Evolutionary conservation across 2,329 filamentous ascomycete species (phyloP), one percentile per base, ranked within the genome.

Genomic region (Neonectria punicea): DNA sequence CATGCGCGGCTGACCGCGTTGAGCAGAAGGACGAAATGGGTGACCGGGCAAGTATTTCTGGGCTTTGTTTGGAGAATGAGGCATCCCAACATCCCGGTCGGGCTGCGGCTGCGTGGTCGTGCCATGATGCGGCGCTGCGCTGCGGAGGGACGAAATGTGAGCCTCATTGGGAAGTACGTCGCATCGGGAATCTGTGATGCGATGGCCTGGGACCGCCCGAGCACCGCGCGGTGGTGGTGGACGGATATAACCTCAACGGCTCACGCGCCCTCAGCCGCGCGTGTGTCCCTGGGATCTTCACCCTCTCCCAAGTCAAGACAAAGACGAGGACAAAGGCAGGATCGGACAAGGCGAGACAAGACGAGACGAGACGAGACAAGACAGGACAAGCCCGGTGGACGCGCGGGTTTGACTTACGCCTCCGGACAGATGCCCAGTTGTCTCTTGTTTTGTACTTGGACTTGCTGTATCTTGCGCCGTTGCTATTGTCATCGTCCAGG

Each of bases 1-100:
- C 65, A 72, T 72, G 67, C 66, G 56, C 70, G 62, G 70, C 63
- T 73, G 69, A 69, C 63, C 61, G 50, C 58, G 63, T 58, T 67
- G 50, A 66, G 53, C 53, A 71, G 68, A 53, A 53, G 43, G 58
- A 53, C 65, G 67, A 55, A 59, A 53, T 66, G 67, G 63, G 59
- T 61, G 65, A 53, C 65, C 58, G 53, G 58, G 62, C 63, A 51
- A 47, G 53, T 32, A 36, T 63, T 34, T n/a, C 43, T 53, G 43
- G 49, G 25, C 50, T 30, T 59, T 62, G 51, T 46, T 58, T 53
- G 56, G 51, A 58, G 53, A 46, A 62, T 39, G 36, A 47, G 53
- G 63, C 58, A 63, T 67, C 46, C 46, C 46, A 39, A 16, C 36
- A 39, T 39, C 53, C 61, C 56, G 47, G 69, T 58, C 59, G 32